Percentiles rank a stretch among this genome's conserved stretches.
Conservation (phyloP, 495 filamentous ascomycete species). For the Achaetomiella virescens region DNA sequence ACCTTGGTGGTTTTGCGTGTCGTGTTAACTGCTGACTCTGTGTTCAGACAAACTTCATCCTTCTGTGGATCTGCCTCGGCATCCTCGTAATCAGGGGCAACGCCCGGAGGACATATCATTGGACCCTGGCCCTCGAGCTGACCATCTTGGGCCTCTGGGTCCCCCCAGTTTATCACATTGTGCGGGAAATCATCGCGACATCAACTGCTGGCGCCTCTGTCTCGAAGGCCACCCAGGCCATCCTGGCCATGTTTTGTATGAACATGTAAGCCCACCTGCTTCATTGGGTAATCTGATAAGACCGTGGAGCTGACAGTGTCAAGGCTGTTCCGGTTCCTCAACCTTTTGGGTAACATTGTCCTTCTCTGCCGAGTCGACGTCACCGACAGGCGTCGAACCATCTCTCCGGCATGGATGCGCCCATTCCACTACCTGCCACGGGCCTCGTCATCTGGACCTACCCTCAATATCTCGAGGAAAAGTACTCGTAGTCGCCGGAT, state of each 20-base stretch:
- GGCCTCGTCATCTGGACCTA: constrained; percentile 26
- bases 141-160: constrained; percentile 28
- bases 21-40: background rate
- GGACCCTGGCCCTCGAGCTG: constrained; percentile 23
- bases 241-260: constrained; percentile 19
- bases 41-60: constrained; percentile 20
- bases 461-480: constrained; percentile 24
- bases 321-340: constrained; percentile 25
- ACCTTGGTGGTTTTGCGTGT: background rate
- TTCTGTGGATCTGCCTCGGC: constrained; percentile 25
- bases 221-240: constrained; percentile 7
- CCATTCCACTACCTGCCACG: constrained; percentile 10
- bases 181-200: background rate
- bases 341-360: constrained; percentile 22
- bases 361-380: constrained; percentile 20
- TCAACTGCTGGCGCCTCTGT: background rate
- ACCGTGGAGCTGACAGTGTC: background rate
- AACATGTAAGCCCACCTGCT: constrained; percentile 20
- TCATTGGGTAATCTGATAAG: background rate
- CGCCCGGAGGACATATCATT: constrained; percentile 14
- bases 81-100: constrained; percentile 19
- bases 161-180: constrained; percentile 22
- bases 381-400: constrained; percentile 9
- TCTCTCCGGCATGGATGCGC: constrained; percentile 5
- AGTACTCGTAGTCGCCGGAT: background rate